These are phyloP conservation scores for Salix suchowensis DNA, from an alignment of 345 rosid species.

Conservation along the genomic window DNA sequence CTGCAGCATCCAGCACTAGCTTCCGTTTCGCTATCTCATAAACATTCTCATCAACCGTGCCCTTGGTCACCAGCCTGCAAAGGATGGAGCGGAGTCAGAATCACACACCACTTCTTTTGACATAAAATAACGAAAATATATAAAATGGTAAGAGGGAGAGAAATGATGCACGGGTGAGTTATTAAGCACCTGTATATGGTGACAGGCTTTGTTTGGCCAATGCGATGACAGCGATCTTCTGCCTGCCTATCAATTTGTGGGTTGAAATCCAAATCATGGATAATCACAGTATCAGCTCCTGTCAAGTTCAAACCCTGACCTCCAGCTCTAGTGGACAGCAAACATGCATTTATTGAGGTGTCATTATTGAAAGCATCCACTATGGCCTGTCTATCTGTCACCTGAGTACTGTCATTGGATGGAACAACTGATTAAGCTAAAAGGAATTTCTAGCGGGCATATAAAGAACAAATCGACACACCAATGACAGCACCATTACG, in stretches of 20 bases:
- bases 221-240: conserved; percentile 92
- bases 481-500: background rate
- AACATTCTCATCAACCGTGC: conserved; percentile 86
- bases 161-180: background rate
- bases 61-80: conserved; percentile 78
- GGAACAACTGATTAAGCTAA: background rate
- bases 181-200: conserved; percentile 72
- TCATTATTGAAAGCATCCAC: conserved; percentile 83
- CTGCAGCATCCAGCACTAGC: conserved; percentile 81
- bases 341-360: conserved; percentile 73
- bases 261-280: conserved; percentile 94
- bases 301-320: conserved; percentile 96
- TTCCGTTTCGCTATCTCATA: conserved; percentile 91
- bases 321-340: conserved; percentile 87
- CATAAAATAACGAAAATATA: background rate
- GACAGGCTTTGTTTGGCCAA: conserved; percentile 91
- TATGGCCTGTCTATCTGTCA: conserved; percentile 79
- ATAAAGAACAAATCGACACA: background rate
- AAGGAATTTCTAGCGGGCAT: background rate
- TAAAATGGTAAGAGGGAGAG: background rate
- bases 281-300: conserved; percentile 85
- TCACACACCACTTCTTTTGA: background rate
- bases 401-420: conserved; percentile 60
- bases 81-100: conserved; percentile 7
- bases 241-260: conserved; percentile 97